Base-by-base conservation (phyloP, 495 filamentous ascomycete species). In the Cercophora scortea region DNA sequence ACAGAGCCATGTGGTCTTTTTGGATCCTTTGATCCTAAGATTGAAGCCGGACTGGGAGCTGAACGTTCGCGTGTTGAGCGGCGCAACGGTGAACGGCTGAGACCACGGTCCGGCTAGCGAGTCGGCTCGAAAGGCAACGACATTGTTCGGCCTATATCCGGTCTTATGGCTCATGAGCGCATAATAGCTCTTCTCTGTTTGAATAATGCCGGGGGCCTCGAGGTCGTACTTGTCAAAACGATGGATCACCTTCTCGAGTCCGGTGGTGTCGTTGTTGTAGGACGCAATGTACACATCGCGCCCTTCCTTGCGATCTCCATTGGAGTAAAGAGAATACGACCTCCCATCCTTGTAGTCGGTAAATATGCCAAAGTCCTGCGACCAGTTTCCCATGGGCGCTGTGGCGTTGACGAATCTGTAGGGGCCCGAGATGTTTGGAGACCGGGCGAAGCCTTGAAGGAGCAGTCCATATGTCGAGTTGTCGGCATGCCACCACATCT, bases 31-130 rank as follows among this genome's bases (percentile, higher is more conserved):
- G 41, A 79, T 76, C 25, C 64, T 65, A 10, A 80, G 51, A 0
- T 66, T 66, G 52, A 71, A 76, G n/a, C 73, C 73, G 8, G 74
- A 78, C 50, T 80, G 77, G 3, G 77, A 80, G 56, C 73, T 78
- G 57, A 69, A 78, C 1, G 75, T 73, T 13, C 75, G 61, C 0
- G 74, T 78, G 51, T 78, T 73, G 34, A 71, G 62, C 2, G 75
- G 71, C 0, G 73, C 60, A 4, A 78, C 63, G 12, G 71, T 73
- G 49, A 69, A 78, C 0, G 75, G 75, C 61, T 77, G 74, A 1
- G 70, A 73, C 77, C 77, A 79, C 0, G 75, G 75, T 0, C 77
- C 77, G n/a, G 55, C 62, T 15, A 79, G 57, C 3, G 62, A 68
- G 59, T 78, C 72, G 3, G 73, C 70, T 18, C 76, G 63, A 48